Evolutionary conservation across 2,329 filamentous ascomycete genomes (phyloP).

Genomic region (Lasiodiplodia gonubiensis): DNA sequence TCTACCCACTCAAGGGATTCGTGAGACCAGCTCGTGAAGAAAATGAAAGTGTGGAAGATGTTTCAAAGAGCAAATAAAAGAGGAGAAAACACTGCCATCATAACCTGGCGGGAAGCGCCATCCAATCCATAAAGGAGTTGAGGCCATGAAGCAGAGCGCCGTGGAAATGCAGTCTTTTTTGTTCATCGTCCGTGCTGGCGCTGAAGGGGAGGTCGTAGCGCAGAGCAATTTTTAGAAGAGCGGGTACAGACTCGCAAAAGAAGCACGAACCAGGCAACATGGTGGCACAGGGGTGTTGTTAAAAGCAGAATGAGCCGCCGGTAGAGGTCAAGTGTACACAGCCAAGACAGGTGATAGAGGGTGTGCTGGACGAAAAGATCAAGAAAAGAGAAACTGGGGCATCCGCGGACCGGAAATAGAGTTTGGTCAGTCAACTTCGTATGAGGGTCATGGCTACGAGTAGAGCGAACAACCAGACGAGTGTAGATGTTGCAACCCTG

Average conservation of each 20-base stretch:
- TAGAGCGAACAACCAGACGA: neutral
- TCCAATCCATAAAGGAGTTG: neutral
- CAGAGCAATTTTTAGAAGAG: neutral
- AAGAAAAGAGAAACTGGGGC: neutral
- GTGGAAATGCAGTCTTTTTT: constrained; percentile 16
- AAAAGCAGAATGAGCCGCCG: neutral
- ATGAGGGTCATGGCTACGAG: neutral
- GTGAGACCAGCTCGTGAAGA: neutral
- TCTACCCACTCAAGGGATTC: neutral
- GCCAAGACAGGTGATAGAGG: neutral
- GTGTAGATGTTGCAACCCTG: neutral
- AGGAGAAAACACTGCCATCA: neutral
- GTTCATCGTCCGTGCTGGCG: constrained; percentile 1
- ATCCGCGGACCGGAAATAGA: neutral
- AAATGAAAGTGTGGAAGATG: neutral
- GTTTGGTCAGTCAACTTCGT: neutral
- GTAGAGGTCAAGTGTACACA: neutral
- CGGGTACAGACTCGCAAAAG: neutral
- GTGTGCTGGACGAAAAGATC: neutral
- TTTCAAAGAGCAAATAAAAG: neutral
- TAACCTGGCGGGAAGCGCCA: neutral
- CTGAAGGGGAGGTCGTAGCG: neutral
- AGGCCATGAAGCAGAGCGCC: neutral
- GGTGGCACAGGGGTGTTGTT: neutral
- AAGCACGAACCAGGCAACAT: neutral